Evolutionary conservation across 2,329 filamentous ascomycete species (phyloP).

Genomic region (Cladosporium velox): DNA sequence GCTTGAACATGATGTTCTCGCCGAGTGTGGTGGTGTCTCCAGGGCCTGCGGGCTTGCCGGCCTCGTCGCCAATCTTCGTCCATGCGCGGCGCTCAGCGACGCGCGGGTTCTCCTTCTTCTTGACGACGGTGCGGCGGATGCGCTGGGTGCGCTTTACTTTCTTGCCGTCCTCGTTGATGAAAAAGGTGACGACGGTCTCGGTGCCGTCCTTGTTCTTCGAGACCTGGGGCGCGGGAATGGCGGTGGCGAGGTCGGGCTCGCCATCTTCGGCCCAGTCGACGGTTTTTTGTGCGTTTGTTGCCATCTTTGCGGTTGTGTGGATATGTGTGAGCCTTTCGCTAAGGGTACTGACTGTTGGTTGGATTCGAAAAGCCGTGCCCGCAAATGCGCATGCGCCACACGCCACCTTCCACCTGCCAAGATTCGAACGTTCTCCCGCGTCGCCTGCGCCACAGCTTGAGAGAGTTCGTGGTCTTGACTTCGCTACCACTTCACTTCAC

Average conservation of each 20-base stretch:
- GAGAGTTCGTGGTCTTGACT: not conserved
- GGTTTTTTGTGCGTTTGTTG: conserved; percentile 37
- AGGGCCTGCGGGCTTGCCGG: conserved; percentile 80
- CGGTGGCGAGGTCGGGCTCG: conserved; percentile 76
- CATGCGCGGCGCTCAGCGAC: conserved; percentile 93
- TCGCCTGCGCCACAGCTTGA: conserved; percentile 3
- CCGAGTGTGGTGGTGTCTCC: conserved; percentile 88
- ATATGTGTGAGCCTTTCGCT: conserved; percentile 20
- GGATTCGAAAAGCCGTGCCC: conserved; percentile 14
- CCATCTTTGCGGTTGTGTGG: conserved; percentile 28
- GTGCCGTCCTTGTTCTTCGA: conserved; percentile 98
- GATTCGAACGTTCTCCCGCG: not conserved
- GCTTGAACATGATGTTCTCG: conserved; percentile 98
- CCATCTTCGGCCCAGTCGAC: conserved; percentile 91
- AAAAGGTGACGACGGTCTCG: conserved; percentile 90
- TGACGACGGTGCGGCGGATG: conserved; percentile 87
- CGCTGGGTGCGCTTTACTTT: conserved; percentile 97
- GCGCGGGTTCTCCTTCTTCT: conserved; percentile 93
- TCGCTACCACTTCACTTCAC: not conserved
- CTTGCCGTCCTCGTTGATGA: conserved; percentile 88
- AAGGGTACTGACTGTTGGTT: conserved; percentile 4
- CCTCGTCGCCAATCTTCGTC: conserved; percentile 89
- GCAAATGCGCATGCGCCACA: conserved; percentile 8
- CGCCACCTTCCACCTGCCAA: conserved; percentile 6
- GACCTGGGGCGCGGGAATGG: conserved; percentile 82